Conservation (phyloP, 192 early-diverging fungal genomes). For the Gryganskiella cystojenkinii region DNA sequence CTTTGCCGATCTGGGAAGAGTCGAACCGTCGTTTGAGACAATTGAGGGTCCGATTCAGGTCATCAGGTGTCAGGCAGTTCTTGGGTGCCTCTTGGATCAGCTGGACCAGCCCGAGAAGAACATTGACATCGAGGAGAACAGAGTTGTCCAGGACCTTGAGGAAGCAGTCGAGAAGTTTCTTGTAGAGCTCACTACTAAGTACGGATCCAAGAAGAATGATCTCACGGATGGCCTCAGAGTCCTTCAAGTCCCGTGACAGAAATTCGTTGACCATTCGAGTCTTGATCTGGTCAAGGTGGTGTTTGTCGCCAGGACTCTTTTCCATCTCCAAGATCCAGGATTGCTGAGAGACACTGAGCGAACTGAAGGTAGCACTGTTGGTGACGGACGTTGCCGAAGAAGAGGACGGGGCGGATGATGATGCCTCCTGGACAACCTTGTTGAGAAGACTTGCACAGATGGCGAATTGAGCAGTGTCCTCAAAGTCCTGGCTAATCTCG, state of each 20-base stretch:
- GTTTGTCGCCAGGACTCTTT: too few species aligned
- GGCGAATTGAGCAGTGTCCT: too few species aligned
- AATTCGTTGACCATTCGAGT: slow-evolving; percentile 8
- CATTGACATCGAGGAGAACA: background rate
- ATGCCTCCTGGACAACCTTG: too few species aligned
- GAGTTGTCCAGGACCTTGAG: background rate
- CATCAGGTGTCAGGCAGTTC: background rate
- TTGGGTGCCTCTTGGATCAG: background rate
- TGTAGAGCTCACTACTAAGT: background rate
- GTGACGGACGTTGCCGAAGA: too few species aligned
- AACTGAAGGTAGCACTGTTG: too few species aligned
- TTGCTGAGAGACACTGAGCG: too few species aligned
- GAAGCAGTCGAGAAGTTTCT: background rate
- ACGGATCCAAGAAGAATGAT: background rate
- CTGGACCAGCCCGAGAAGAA: slow-evolving; percentile 2
- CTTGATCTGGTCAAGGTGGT: too few species aligned
- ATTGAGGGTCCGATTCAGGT: slow-evolving; percentile 2
- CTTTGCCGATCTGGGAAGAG: background rate
- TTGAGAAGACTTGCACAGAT: too few species aligned
- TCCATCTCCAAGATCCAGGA: too few species aligned
- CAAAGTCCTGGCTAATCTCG: too few species aligned
- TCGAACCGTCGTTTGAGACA: background rate
- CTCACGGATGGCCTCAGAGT: background rate
- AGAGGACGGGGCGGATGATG: too few species aligned
- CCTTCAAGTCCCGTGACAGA: background rate